Conservation (phyloP, 305 asterid species). For the Fraxinus xanthoxyloides region DNA sequence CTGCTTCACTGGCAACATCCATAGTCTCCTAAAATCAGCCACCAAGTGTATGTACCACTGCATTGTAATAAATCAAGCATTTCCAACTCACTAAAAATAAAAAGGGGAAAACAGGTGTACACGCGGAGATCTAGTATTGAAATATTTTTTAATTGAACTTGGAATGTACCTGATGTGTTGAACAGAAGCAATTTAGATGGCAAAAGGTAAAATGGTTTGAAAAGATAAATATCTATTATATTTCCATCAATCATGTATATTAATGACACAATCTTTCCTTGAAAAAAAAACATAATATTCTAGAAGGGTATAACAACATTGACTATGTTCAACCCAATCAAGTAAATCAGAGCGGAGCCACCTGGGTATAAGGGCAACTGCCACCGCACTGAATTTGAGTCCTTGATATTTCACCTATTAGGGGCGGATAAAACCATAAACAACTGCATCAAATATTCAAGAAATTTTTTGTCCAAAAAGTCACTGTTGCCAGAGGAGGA, state of each 20-base stretch:
- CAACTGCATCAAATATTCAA: neutral
- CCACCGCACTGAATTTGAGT: neutral
- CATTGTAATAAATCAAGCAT: neutral
- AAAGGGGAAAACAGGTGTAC: neutral
- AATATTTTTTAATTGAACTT: neutral
- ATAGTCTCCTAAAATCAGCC: slow-evolving; percentile 18
- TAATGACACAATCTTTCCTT: neutral
- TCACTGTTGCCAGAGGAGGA: neutral
- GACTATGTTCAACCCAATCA: neutral
- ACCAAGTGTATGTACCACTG: neutral
- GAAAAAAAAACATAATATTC: neutral
- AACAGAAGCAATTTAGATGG: neutral
- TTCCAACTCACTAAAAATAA: neutral
- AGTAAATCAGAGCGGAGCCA: neutral
- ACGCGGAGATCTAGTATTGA: neutral
- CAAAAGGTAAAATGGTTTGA: no score
- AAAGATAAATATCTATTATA: no score
- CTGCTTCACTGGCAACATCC: slow-evolving; percentile 20
- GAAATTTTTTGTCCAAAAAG: neutral
- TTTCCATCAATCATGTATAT: neutral
- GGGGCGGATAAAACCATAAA: neutral
- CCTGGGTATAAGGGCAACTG: neutral
- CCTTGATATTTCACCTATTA: neutral
- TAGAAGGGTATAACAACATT: neutral
- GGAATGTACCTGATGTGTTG: no score